Conservation (phyloP, 1,284 basidiomycete species). For the Sporisorium reilianum region DNA sequence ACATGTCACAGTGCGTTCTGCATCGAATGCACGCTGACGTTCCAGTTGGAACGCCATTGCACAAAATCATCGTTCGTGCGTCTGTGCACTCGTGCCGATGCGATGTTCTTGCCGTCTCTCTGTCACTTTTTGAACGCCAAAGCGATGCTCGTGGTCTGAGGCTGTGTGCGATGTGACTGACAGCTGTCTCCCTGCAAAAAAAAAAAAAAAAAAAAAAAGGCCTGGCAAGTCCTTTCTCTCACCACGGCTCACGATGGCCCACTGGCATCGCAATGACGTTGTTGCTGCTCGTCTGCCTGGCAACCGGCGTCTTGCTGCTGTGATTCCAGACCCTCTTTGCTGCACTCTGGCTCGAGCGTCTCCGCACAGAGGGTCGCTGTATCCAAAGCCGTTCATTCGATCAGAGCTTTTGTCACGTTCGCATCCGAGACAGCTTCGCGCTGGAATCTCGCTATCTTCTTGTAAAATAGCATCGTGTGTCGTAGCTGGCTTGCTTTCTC, state of each 20-base stretch:
- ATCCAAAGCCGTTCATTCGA: too few relatives aligned
- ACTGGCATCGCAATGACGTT: conserved; percentile 15
- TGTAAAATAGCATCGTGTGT: too few relatives aligned
- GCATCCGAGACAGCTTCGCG: conserved; percentile 2
- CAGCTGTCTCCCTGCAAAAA: too few relatives aligned
- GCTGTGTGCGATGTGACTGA: not conserved
- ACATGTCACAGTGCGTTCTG: too few relatives aligned
- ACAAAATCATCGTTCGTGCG: not conserved
- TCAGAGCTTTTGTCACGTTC: not conserved
- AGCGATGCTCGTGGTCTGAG: not conserved
- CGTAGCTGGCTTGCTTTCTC: not conserved
- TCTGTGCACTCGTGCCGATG: not conserved
- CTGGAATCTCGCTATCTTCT: too few relatives aligned
- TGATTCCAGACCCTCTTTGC: conserved; percentile 1
- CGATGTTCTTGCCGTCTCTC: not conserved
- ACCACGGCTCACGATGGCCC: not conserved
- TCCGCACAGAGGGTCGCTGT: conserved; percentile 2
- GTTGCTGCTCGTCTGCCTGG: not conserved
- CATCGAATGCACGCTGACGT: conserved; percentile 39
- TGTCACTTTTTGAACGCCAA: too few relatives aligned
- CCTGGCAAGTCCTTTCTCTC: not conserved
- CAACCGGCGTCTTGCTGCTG: conserved; percentile 15
- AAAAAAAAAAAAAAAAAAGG: too few relatives aligned
- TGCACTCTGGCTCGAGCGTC: not conserved
- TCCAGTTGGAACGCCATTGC: conserved; percentile 17